These are phyloP conservation scores for Aspergillus latus DNA, from an alignment of 2,329 filamentous ascomycete species.

Conservation along the genomic window DNA sequence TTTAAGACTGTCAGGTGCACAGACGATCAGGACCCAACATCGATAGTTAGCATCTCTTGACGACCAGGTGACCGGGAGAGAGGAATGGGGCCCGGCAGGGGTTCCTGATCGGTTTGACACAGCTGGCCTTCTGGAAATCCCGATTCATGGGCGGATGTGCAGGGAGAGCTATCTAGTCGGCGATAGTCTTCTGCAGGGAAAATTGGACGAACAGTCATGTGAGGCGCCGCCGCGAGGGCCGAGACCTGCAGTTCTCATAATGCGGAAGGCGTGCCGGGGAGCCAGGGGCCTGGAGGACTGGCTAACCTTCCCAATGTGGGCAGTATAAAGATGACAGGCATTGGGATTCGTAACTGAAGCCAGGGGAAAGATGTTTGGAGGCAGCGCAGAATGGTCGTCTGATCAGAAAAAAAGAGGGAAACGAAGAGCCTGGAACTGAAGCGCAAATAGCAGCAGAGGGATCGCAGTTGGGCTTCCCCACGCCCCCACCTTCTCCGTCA, in stretches of 20 bases:
- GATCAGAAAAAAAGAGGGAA: constrained; percentile 26
- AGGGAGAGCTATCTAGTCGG: not conserved
- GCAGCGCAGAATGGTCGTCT: constrained; percentile 22
- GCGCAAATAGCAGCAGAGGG: constrained; percentile 9
- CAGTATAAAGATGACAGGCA: not conserved
- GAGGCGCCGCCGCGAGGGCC: not conserved
- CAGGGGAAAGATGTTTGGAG: constrained; percentile 13
- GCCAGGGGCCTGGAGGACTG: not conserved
- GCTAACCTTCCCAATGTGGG: constrained; percentile 1
- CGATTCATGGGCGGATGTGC: constrained; percentile 1
- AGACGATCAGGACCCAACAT: constrained; percentile 11
- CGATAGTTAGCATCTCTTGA: not conserved
- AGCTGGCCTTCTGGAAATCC: not conserved
- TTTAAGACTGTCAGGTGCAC: constrained; percentile 13
- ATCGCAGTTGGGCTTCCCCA: constrained; percentile 21
- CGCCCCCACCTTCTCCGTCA: constrained; percentile 30
- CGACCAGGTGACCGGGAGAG: constrained; percentile 6
- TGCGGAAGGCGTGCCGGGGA: constrained; percentile 2
- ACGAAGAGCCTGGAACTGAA: constrained; percentile 13
- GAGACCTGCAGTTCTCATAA: not conserved
- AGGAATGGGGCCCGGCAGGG: not conserved
- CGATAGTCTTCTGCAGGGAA: constrained; percentile 8
- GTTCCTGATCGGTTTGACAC: not conserved
- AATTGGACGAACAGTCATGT: not conserved
- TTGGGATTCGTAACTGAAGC: constrained; percentile 3